Base-by-base conservation (phyloP, 768 basidiomycete species). In the Tulasnella sp. region DNA sequence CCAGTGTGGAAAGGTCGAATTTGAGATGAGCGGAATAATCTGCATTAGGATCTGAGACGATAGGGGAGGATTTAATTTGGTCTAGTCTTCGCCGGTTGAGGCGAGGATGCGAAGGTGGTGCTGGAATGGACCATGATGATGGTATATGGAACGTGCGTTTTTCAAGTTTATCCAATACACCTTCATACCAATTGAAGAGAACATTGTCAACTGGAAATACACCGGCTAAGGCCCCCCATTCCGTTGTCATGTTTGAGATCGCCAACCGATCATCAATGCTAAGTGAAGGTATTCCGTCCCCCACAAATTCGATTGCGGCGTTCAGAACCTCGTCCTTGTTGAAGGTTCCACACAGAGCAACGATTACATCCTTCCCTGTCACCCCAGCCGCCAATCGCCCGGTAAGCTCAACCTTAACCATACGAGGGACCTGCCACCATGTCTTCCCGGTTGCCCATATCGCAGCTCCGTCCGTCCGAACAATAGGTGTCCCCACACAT, bases 171-270 rank as follows among this genome's bases (percentile, higher is more conserved):
- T 71, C 72, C 55, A 93, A 65, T 10, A 75, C 69, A 4, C 69
- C 67, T 37, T 87, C 83, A 63, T 98, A 99, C 92, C 92, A 99
- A 24, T 76, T 65, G 31, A 91, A 61, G 16, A 91, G 74, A 7
- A 76, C 79, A 16, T 78, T 72, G 61, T 99, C 95, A 4, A 88
- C 81, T 0, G 93, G 92, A 70, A 99, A 98, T 5, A 95, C 79
- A 28, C 95, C 95, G 6, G 78, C 91, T 2, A 99, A 75, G 2
- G 95, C 95, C 37, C 95, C 95, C 95, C 95, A 99, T 66, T 99
- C 95, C 27, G 95, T 98, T 4, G 95, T 98, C 95, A 98, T 99
- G 65, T 99, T 98, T n/a, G 91, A 72, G 58, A 98, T 98, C 0
- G 93, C 92, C 40, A 99, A 72, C 35, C 95, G 78, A 59, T 98